Conservation (phyloP, 1,284 basidiomycete species). For the Fomitopsis pinicola region DNA sequence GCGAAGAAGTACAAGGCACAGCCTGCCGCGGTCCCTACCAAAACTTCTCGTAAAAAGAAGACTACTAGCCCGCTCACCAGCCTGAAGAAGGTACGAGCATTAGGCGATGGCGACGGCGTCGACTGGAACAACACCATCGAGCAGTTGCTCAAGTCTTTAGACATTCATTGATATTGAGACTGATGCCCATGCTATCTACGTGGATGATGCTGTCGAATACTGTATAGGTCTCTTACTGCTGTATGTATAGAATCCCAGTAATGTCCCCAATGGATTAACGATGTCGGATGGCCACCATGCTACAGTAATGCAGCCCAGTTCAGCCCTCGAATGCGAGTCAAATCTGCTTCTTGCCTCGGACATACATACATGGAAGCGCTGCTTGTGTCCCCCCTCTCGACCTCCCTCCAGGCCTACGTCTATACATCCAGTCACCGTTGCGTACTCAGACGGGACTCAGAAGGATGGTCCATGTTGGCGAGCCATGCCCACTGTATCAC, state of each 20-base stretch:
- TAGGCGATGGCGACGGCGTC: conserved; percentile 19
- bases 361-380: no score
- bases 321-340: no score
- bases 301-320: no score
- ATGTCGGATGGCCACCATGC: no score
- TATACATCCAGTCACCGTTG: no score
- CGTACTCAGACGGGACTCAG: no score
- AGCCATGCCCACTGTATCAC: no score
- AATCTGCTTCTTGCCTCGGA: no score
- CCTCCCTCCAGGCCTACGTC: no score
- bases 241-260: not conserved
- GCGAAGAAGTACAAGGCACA: conserved; percentile 42
- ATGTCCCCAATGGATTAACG: not conserved
- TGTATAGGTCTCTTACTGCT: not conserved
- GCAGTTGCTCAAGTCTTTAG: conserved; percentile 17
- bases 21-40: conserved; percentile 24
- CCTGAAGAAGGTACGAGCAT: conserved; percentile 14
- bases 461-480: no score
- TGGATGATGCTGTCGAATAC: not conserved
- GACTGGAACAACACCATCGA: conserved; percentile 23
- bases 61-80: conserved; percentile 9
- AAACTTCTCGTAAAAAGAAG: conserved; percentile 2
- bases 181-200: not conserved
- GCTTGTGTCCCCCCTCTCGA: no score
- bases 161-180: not conserved